Evolutionary conservation across 768 basidiomycete species (phyloP).

Genomic region (Dioszegia hungarica): DNA sequence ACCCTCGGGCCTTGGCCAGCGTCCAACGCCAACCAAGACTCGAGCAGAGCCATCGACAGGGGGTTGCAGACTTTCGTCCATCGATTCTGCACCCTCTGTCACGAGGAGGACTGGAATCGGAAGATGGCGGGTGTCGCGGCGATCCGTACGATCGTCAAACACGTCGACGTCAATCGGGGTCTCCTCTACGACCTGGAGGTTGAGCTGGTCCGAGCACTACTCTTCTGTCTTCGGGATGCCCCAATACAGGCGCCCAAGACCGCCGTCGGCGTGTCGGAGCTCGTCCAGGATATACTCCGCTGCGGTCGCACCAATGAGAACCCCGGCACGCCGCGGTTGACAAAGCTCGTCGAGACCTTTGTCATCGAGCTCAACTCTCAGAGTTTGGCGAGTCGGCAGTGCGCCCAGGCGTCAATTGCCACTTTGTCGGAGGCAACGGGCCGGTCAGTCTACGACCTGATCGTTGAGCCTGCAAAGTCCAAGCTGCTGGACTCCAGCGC

Average conservation of each 20-base stretch:
- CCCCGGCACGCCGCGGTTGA: constrained; percentile 55
- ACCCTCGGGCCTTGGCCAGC: constrained; percentile 46
- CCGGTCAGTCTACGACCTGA: constrained; percentile 68
- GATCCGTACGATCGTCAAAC: constrained; percentile 70
- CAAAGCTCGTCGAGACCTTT: constrained; percentile 73
- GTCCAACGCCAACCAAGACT: constrained; percentile 23
- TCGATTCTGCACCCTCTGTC: constrained; percentile 76
- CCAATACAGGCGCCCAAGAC: constrained; percentile 81
- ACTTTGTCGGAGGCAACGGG: constrained; percentile 69
- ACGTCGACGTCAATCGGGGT: constrained; percentile 64
- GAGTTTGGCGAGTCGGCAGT: constrained; percentile 72
- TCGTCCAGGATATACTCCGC: constrained; percentile 55
- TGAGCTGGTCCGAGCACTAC: constrained; percentile 80
- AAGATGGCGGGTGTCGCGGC: constrained; percentile 87
- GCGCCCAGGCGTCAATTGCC: constrained; percentile 73
- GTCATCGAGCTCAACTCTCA: constrained; percentile 77
- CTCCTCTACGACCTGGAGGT: constrained; percentile 84
- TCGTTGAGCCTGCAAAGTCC: constrained; percentile 68
- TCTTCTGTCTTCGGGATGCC: constrained; percentile 90
- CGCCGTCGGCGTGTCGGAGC: constrained; percentile 69
- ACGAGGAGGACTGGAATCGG: constrained; percentile 82
- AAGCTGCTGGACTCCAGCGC: constrained; percentile 66
- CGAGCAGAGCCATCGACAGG: constrained; percentile 49
- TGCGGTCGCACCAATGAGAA: constrained; percentile 49
- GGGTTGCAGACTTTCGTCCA: constrained; percentile 76